A percentile compares a stretch with the other conserved stretches of the same genome.
These are phyloP conservation scores for Zarea fungicola DNA, from an alignment of 2,329 filamentous ascomycete genomes.

Conservation along the genomic window DNA sequence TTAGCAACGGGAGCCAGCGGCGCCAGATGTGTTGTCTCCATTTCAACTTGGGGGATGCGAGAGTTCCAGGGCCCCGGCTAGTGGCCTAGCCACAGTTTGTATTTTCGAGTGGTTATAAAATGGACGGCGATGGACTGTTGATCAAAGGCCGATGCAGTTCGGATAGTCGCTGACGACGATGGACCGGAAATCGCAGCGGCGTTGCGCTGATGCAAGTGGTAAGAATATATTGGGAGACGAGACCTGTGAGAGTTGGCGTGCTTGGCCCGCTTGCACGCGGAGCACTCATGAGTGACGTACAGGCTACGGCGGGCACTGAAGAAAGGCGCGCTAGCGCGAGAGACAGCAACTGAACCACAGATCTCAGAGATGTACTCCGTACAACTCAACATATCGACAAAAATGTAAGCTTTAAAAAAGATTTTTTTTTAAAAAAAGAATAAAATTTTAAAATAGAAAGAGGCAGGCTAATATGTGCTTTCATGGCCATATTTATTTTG, in stretches of 20 bases:
- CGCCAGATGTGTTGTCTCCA: conserved; percentile 3
- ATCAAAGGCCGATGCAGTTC: background rate
- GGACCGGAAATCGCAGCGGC: background rate
- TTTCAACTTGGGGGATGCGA: background rate
- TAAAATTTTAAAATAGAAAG: no score
- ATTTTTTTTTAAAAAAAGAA: no score
- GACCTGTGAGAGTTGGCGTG: background rate
- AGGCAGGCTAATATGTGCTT: no score
- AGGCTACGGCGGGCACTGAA: no score
- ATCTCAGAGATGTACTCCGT: no score
- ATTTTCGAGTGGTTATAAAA: background rate
- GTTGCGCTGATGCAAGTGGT: conserved; percentile 6
- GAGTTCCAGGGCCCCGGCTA: background rate
- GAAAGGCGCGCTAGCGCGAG: no score
- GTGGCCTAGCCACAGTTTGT: conserved; percentile 5
- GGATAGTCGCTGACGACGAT: background rate
- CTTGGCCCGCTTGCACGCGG: no score
- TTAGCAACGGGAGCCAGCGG: conserved; percentile 1
- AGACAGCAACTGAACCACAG: no score
- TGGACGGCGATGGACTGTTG: conserved; percentile 1
- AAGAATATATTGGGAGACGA: background rate
- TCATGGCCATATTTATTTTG: no score
- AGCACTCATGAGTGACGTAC: no score
- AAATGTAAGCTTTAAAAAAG: no score
- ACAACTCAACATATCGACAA: no score